Evolutionary conservation across 2,329 filamentous ascomycete genomes (phyloP).

Genomic region (Leptographium radiaticola): DNA sequence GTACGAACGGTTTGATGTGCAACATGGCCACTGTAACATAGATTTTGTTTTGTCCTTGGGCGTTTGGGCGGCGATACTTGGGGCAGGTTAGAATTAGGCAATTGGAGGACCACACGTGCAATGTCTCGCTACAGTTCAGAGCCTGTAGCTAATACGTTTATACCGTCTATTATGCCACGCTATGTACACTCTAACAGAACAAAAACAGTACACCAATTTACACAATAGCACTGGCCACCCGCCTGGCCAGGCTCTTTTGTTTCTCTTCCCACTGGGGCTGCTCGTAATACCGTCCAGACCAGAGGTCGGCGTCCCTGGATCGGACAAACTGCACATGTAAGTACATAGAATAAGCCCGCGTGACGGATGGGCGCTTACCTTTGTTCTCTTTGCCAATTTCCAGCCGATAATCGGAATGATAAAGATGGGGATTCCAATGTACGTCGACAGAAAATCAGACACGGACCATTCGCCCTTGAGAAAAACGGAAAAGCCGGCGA

Average conservation of each 20-base stretch:
- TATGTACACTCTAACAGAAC: not conserved
- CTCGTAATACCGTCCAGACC: not conserved
- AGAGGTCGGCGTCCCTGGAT: not conserved
- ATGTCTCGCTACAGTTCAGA: too few species aligned
- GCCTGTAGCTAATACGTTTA: too few species aligned
- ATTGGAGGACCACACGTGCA: too few species aligned
- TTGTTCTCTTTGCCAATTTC: constrained; percentile 25
- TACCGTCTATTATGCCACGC: too few species aligned
- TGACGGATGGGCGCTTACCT: constrained; percentile 12
- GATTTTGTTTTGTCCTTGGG: too few species aligned
- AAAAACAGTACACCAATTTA: not conserved
- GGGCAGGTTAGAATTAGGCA: too few species aligned
- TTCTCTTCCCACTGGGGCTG: not conserved
- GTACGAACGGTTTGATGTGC: too few species aligned
- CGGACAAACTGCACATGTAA: not conserved
- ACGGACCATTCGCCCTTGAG: constrained; percentile 12
- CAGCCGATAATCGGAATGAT: constrained; percentile 26
- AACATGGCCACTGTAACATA: too few species aligned
- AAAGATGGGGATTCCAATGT: constrained; percentile 27
- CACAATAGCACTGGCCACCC: not conserved
- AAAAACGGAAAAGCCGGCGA: constrained; percentile 18
- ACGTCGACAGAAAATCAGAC: constrained; percentile 24
- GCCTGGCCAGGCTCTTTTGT: not conserved
- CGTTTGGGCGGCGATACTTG: too few species aligned
- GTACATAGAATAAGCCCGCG: not conserved